Evolutionary conservation across 148 eudicot species (phyloP).

Genomic region (Cornus controversa): DNA sequence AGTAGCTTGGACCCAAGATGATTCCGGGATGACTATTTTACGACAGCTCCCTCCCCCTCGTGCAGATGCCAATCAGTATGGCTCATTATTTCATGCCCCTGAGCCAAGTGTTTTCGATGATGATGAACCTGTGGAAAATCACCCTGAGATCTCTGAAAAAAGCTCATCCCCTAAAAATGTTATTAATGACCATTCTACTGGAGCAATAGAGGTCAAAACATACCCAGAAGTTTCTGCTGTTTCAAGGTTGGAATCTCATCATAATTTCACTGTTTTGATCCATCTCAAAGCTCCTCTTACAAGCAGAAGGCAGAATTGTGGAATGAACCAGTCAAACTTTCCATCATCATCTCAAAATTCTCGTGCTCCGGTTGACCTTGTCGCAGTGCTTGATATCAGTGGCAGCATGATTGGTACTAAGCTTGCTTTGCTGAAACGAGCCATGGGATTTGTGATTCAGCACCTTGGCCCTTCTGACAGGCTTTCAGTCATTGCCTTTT

Average conservation of each 20-base stretch:
- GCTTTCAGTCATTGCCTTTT: constrained; percentile 57
- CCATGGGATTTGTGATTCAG: constrained; percentile 58
- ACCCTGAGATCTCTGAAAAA: constrained; percentile 11
- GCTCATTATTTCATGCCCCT: constrained; percentile 22
- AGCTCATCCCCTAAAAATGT: constrained; percentile 8
- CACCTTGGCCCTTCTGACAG: constrained; percentile 49
- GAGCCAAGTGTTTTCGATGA: constrained; percentile 50
- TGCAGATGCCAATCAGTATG: constrained; percentile 18
- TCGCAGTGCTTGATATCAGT: constrained; percentile 53
- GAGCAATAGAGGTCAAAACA: constrained; percentile 33
- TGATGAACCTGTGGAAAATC: constrained; percentile 33
- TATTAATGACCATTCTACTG: constrained; percentile 10
- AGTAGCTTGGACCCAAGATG: constrained; percentile 25
- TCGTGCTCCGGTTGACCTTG: constrained; percentile 56
- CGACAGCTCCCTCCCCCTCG: constrained; percentile 31
- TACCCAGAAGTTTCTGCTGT: constrained; percentile 50
- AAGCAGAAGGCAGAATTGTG: neutral
- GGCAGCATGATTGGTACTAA: constrained; percentile 69
- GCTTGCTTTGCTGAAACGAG: constrained; percentile 55
- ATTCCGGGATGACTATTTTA: constrained; percentile 23
- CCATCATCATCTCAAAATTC: constrained; percentile 10
- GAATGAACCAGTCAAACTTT: constrained; percentile 5
- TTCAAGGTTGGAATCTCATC: constrained; percentile 27
- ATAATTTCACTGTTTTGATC: constrained; percentile 35
- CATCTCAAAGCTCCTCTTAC: constrained; percentile 49